A percentile compares a stretch with the other conserved stretches of the same genome.
Conservation (phyloP, 106 monocot species). For the Vanilla planifolia region DNA sequence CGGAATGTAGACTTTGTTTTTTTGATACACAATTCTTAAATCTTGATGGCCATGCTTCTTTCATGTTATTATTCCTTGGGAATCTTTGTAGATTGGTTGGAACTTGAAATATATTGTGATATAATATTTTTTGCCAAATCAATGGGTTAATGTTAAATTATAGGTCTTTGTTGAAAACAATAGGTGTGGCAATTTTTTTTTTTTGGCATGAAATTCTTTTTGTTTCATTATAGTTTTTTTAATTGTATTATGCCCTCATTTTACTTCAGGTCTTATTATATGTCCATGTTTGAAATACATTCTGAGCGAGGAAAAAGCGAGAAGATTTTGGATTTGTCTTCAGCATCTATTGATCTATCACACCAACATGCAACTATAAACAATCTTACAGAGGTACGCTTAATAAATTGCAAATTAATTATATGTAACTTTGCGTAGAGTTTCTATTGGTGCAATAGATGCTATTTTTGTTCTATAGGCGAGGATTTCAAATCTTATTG, state of each 20-base stretch:
- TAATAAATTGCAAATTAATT: not conserved
- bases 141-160: not conserved
- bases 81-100: too few species aligned
- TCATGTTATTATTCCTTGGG: too few species aligned
- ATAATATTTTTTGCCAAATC: not conserved
- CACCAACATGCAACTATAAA: conserved; percentile 44
- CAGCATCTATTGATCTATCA: conserved; percentile 28
- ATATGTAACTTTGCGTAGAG: not conserved
- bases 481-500: conserved; percentile 36
- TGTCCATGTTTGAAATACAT: conserved; percentile 88
- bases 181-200: conserved; percentile 1
- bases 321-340: conserved; percentile 58
- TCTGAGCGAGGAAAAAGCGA: conserved; percentile 76
- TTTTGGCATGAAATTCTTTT: not conserved
- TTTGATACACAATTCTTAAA: too few species aligned
- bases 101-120: too few species aligned
- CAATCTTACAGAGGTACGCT: conserved; percentile 63
- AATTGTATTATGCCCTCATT: too few species aligned
- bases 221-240: not conserved
- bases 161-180: too few species aligned
- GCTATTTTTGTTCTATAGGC: conserved; percentile 31
- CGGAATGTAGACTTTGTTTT: too few species aligned
- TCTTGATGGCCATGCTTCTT: too few species aligned
- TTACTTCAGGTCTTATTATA: conserved; percentile 46
- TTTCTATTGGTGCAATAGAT: not conserved